phyloP scores from a whole-genome alignment of 1,284 basidiomycete genomes.

The Ceratobasidium sp. region DNA sequence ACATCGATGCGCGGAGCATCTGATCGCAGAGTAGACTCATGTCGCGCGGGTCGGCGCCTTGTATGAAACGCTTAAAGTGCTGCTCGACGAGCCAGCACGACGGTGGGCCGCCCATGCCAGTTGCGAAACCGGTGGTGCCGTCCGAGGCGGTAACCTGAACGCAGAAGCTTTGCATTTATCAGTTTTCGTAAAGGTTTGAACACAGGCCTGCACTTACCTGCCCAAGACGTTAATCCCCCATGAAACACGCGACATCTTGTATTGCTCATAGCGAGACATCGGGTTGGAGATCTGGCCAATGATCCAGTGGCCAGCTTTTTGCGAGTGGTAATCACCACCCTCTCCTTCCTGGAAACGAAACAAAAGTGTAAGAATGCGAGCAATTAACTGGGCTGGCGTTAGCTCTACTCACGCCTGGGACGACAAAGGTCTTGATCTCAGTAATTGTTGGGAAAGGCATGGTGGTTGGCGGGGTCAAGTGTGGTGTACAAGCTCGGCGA shows the following conservation, averaged over 20 bases:
- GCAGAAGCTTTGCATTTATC: constrained; percentile 56
- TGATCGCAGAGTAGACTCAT: constrained; percentile 62
- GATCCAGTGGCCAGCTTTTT: constrained; percentile 53
- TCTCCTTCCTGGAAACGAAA: constrained; percentile 49
- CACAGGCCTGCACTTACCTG: constrained; percentile 9
- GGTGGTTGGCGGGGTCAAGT: not conserved
- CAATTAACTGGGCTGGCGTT: not conserved
- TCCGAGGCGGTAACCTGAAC: constrained; percentile 62
- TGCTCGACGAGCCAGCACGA: constrained; percentile 66
- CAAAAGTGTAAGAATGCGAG: not conserved
- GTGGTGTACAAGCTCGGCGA: not conserved
- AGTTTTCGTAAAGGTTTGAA: not conserved
- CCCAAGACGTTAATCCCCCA: constrained; percentile 61
- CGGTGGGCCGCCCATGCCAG: constrained; percentile 64
- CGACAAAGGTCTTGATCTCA: constrained; percentile 51
- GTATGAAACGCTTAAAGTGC: constrained; percentile 63
- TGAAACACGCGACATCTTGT: constrained; percentile 59
- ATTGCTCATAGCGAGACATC: constrained; percentile 62
- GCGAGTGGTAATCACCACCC: constrained; percentile 65
- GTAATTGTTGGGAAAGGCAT: constrained; percentile 51
- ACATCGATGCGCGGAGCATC: constrained; percentile 60
- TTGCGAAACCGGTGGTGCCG: constrained; percentile 62
- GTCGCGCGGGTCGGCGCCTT: constrained; percentile 63
- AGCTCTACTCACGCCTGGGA: constrained; percentile 45
- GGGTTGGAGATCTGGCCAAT: constrained; percentile 57